Evolutionary conservation across 2,329 filamentous ascomycete species (phyloP).

Genomic region (Chaetomiaceae sp.): DNA sequence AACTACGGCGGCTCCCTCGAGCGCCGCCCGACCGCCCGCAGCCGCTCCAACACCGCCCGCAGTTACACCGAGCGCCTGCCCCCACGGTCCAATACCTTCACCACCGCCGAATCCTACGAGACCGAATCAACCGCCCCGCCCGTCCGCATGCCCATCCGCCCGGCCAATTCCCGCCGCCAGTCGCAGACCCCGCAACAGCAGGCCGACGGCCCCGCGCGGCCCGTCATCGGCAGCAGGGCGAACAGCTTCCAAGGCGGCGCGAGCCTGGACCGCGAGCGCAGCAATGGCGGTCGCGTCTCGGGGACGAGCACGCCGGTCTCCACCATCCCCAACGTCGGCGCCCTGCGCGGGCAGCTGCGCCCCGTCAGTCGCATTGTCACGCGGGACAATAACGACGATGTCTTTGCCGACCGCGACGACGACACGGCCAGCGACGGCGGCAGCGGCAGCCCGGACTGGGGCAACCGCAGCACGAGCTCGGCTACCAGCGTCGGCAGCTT

Average conservation of each 20-base stretch:
- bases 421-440: constrained; percentile 45
- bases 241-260: constrained; percentile 35
- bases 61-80: constrained; percentile 34
- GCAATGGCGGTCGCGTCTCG: constrained; percentile 18
- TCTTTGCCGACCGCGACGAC: constrained; percentile 44
- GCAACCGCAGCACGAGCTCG: constrained; percentile 47
- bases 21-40: constrained; percentile 30
- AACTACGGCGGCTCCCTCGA: constrained; percentile 21
- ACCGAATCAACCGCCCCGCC: constrained; percentile 22
- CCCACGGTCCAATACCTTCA: constrained; percentile 33
- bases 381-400: constrained; percentile 35
- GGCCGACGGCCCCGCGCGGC: constrained; percentile 31
- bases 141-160: constrained; percentile 33
- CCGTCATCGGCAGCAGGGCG: constrained; percentile 31
- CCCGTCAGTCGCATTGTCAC: constrained; percentile 42
- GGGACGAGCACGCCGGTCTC: constrained; percentile 14
- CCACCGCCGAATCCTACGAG: constrained; percentile 31
- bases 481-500: constrained; percentile 52
- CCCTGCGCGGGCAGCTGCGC: constrained; percentile 38
- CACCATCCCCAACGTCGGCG: constrained; percentile 28
- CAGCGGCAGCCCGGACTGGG: constrained; percentile 46
- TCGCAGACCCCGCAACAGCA: constrained; percentile 14
- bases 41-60: constrained; percentile 44
- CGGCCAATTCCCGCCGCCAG: constrained; percentile 25
- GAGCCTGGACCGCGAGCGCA: constrained; percentile 21